Evolutionary conservation across 2,329 filamentous ascomycete species (phyloP).

Genomic region (Aspergillus terreus): DNA sequence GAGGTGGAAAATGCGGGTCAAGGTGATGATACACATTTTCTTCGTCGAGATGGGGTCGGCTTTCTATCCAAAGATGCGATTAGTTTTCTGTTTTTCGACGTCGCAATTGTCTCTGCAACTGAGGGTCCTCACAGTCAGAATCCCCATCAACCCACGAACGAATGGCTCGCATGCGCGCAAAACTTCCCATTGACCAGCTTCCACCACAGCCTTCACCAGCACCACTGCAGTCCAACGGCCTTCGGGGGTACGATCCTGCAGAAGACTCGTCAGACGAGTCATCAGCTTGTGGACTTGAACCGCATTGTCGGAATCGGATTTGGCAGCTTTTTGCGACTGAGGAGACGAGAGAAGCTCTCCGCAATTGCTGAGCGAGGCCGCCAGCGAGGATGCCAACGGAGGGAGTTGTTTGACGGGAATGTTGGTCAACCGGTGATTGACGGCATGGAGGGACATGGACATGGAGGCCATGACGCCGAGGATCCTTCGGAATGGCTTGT

Average conservation of each 20-base stretch:
- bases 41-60: slow-evolving; percentile 72
- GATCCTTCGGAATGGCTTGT: neutral
- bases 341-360: slow-evolving; percentile 60
- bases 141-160: slow-evolving; percentile 70
- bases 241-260: slow-evolving; percentile 71
- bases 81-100: neutral
- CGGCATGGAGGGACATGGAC: slow-evolving; percentile 39
- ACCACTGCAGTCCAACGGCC: slow-evolving; percentile 75
- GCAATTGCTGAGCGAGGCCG: slow-evolving; percentile 53
- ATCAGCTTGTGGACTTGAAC: slow-evolving; percentile 78
- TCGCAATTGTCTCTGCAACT: neutral
- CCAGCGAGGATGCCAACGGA: slow-evolving; percentile 66
- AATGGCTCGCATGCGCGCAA: slow-evolving; percentile 70
- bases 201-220: slow-evolving; percentile 74
- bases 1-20: slow-evolving; percentile 79
- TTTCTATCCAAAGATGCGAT: slow-evolving; percentile 53
- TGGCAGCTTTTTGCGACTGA: slow-evolving; percentile 55
- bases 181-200: slow-evolving; percentile 80
- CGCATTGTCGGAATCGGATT: slow-evolving; percentile 61
- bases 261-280: slow-evolving; percentile 69
- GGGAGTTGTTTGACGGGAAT: slow-evolving; percentile 71
- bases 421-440: slow-evolving; percentile 58
- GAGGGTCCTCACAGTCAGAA: slow-evolving; percentile 60
- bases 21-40: slow-evolving; percentile 69
- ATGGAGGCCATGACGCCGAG: slow-evolving; percentile 27